Conservation (phyloP, 1,284 basidiomycete species). For the Gomphus sp. region DNA sequence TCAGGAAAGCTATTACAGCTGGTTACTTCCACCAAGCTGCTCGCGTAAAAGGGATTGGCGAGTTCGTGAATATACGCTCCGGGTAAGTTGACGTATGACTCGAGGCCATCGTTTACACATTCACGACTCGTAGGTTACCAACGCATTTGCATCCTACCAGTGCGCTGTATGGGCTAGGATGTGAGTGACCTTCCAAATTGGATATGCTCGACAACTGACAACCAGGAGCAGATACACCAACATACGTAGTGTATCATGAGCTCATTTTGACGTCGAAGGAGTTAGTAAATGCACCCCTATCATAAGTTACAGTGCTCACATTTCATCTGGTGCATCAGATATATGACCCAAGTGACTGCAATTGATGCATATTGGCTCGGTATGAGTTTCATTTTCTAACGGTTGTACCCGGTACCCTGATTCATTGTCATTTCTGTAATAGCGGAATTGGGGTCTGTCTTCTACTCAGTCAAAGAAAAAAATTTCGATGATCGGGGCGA, state of each 20-base stretch:
- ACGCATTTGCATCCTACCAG: slow-evolving; percentile 95
- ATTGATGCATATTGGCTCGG: slow-evolving; percentile 95
- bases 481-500: slow-evolving; percentile 83
- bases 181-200: slow-evolving; percentile 37
- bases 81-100: slow-evolving; percentile 35
- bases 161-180: slow-evolving; percentile 93
- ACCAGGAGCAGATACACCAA: slow-evolving; percentile 70
- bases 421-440: slow-evolving; percentile 10
- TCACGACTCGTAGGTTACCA: slow-evolving; percentile 34
- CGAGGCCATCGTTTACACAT: neutral
- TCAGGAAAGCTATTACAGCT: slow-evolving; percentile 92
- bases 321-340: slow-evolving; percentile 27
- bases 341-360: slow-evolving; percentile 95
- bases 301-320: neutral
- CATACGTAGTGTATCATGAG: slow-evolving; percentile 96
- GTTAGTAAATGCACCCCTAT: slow-evolving; percentile 15
- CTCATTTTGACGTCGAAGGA: slow-evolving; percentile 90
- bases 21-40: slow-evolving; percentile 99
- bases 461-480: slow-evolving; percentile 93
- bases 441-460: slow-evolving; percentile 90
- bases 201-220: neutral
- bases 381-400: slow-evolving; percentile 24
- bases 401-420: neutral
- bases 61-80: slow-evolving; percentile 97
- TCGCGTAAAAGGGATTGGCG: slow-evolving; percentile 95